These are phyloP conservation scores for Arthroderma sp. DNA, from an alignment of 2,329 filamentous ascomycete species.

Conservation along the genomic window DNA sequence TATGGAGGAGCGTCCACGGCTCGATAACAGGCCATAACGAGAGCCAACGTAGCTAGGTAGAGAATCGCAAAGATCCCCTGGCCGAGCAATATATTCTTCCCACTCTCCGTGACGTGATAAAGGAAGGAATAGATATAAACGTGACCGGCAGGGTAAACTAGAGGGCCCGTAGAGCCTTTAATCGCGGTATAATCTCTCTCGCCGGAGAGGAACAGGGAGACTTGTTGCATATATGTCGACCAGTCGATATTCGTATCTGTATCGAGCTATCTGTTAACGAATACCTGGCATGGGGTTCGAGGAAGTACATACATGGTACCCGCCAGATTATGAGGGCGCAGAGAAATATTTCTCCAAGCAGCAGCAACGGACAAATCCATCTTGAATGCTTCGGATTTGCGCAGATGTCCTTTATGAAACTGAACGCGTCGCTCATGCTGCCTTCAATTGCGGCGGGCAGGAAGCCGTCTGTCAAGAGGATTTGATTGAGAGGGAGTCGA, in stretches of 20 bases:
- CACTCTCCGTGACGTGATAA: slow-evolving; percentile 63
- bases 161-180: slow-evolving; percentile 74
- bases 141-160: slow-evolving; percentile 90
- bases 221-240: slow-evolving; percentile 92
- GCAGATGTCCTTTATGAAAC: neutral
- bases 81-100: slow-evolving; percentile 62
- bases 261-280: slow-evolving; percentile 15
- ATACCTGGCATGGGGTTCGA: neutral
- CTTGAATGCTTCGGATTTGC: slow-evolving; percentile 35
- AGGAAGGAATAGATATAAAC: slow-evolving; percentile 79
- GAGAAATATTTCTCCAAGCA: slow-evolving; percentile 57
- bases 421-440: neutral
- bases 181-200: slow-evolving; percentile 83
- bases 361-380: slow-evolving; percentile 54
- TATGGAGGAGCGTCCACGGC: slow-evolving; percentile 53
- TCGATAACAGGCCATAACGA: slow-evolving; percentile 71
- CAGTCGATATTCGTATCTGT: slow-evolving; percentile 96
- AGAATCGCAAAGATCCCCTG: slow-evolving; percentile 70
- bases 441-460: neutral
- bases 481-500: no score
- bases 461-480: neutral
- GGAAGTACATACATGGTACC: slow-evolving; percentile 56
- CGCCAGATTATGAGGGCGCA: slow-evolving; percentile 65
- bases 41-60: slow-evolving; percentile 60
- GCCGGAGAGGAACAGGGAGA: slow-evolving; percentile 63